Evolutionary conservation across 2,329 filamentous ascomycete genomes (phyloP).

Genomic region (Myriangium duriaei): DNA sequence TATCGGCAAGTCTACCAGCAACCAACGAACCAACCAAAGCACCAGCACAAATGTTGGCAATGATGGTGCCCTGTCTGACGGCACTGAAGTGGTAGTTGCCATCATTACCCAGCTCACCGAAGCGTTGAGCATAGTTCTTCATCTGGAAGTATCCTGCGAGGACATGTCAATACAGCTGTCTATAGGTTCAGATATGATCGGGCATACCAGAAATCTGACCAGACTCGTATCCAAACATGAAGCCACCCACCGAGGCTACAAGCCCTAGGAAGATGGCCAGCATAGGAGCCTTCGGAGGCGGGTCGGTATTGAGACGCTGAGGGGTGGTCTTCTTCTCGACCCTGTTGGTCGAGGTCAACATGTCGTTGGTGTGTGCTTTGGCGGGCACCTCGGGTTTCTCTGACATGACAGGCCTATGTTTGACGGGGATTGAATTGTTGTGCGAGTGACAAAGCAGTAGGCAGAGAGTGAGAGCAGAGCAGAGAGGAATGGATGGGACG

Average conservation of each 20-base stretch:
- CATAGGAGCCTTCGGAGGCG: conserved; percentile 21
- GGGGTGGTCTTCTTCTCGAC: conserved; percentile 20
- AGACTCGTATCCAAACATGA: conserved; percentile 53
- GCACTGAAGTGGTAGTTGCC: conserved; percentile 26
- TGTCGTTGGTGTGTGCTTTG: neutral
- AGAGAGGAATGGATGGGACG: neutral
- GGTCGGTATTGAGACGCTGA: conserved; percentile 11
- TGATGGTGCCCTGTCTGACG: conserved; percentile 27
- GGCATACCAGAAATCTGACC: conserved; percentile 40
- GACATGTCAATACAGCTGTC: neutral
- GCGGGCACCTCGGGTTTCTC: neutral
- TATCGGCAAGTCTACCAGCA: conserved; percentile 40
- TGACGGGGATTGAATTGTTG: neutral
- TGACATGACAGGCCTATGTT: neutral
- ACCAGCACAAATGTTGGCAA: conserved; percentile 33
- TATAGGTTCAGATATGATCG: conserved; percentile 33
- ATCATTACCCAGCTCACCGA: conserved; percentile 34
- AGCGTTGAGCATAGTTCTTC: conserved; percentile 43
- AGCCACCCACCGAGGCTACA: conserved; percentile 46
- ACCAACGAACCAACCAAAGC: conserved; percentile 30
- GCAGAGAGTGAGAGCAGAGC: neutral
- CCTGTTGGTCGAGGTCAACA: conserved; percentile 12
- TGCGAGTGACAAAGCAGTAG: neutral
- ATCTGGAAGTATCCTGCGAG: conserved; percentile 29
- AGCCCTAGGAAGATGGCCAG: conserved; percentile 40